Evolutionary conservation across 2,329 filamentous ascomycete species (phyloP), one percentile per base, ranked within the genome.

Genomic region (Pestalotiopsis sp.): DNA sequence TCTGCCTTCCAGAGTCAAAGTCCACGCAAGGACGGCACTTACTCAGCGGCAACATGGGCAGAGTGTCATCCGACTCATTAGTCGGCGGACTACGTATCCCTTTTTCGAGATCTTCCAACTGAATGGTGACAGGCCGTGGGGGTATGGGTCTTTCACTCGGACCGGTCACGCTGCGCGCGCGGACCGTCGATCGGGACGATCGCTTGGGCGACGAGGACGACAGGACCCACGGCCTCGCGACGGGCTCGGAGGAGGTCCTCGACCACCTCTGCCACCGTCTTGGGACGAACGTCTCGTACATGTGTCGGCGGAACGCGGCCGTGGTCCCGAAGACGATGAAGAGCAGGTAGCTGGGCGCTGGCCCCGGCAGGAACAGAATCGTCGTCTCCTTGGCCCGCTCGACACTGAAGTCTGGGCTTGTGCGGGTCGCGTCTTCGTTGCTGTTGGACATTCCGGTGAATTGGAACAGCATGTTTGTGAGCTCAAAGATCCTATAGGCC

Each of bases 261-360:
- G 27, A 11, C 25, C 58, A 31, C 41, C 68, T 65, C 20, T 70
- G 70, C 67, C 72, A 72, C 45, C 67, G n/a, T 45, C 64, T 71
- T 3, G 74, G 73, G 3, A 73, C 68, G 52, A 76, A 70, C 7
- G 71, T 74, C 13, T 49, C 36, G 68, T 71, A 72, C 70, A 76
- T 75, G 69, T 77, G 72, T 12, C 76, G 71, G 14, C 78, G 68
- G 65, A 78, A 81, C 5, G 76, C 77, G 67, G 79, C 78, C 2
- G 80, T 82, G 2, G 82, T 84, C 4, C 81, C 82, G 67, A 84
- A 84, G 1, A 84, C 78, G 57, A 81, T 67, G 52, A 83, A 84
- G 3, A 74, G 72, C 4, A 82, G 72, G 4, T 82, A 72, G 25
- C 77, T 77, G 4, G 79, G 77, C 4, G 81, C 76, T 0, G 80